Evolutionary conservation across 2,329 filamentous ascomycete genomes (phyloP).

Genomic region (Ophiosphaerella narmari): DNA sequence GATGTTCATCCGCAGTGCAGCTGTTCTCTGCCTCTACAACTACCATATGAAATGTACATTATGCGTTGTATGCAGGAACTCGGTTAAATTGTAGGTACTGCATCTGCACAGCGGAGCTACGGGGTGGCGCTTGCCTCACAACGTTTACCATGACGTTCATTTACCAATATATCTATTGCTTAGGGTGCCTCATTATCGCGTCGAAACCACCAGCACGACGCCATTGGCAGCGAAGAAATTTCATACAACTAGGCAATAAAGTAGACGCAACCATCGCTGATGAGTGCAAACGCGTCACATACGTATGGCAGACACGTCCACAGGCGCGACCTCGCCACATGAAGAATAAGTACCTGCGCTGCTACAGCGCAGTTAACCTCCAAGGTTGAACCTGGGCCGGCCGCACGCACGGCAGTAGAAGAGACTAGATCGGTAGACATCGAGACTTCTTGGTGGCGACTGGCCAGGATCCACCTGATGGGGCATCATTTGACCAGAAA

Average conservation of each 20-base stretch:
- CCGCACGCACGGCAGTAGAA: slow-evolving; percentile 18
- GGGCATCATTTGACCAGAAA: slow-evolving; percentile 20
- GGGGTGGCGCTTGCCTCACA: background rate
- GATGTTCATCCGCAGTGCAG: background rate
- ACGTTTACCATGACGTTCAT: background rate
- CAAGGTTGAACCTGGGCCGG: slow-evolving; percentile 17
- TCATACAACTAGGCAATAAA: background rate
- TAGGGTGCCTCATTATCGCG: too few relatives aligned
- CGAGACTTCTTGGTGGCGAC: slow-evolving; percentile 6
- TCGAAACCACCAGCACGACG: too few relatives aligned
- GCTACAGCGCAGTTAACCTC: slow-evolving; percentile 1
- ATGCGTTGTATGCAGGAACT: background rate
- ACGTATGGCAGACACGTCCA: background rate
- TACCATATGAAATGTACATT: background rate
- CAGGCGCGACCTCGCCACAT: slow-evolving; percentile 5
- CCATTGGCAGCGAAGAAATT: too few relatives aligned
- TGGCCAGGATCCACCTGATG: background rate
- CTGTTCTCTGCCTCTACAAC: background rate
- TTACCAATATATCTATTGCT: too few relatives aligned
- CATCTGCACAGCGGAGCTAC: background rate
- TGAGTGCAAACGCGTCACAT: background rate
- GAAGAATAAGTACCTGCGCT: slow-evolving; percentile 1
- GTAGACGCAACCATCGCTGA: background rate
- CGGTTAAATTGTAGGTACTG: background rate
- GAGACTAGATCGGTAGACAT: slow-evolving; percentile 8